A percentile compares a stretch with the other conserved stretches of the same genome.
phyloP scores from a whole-genome alignment of 73 alveolate species.

The Uronychia binucleata region DNA sequence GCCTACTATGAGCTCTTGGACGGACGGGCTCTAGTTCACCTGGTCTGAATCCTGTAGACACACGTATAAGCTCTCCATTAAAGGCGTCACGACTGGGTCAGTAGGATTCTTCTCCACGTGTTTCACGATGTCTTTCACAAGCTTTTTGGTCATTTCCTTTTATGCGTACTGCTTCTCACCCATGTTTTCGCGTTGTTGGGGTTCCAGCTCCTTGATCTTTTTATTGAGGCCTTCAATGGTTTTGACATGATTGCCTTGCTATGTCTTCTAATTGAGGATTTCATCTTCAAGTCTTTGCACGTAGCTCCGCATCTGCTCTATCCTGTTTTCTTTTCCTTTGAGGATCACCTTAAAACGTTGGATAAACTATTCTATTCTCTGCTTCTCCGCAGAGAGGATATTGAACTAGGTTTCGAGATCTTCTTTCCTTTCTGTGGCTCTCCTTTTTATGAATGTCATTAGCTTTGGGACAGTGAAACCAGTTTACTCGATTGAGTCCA shows the following conservation, averaged over 20 bases:
- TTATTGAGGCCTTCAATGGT: neutral
- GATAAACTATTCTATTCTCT: neutral
- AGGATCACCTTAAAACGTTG: neutral
- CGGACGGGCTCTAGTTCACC: neutral
- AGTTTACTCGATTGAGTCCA: neutral
- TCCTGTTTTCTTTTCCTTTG: neutral
- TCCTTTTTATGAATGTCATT: neutral
- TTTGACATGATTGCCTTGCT: neutral
- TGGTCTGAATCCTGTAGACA: neutral
- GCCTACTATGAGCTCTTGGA: neutral
- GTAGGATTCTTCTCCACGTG: neutral
- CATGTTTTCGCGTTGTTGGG: neutral
- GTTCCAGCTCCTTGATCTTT: neutral
- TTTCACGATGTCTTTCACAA: neutral
- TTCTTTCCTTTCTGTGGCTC: neutral
- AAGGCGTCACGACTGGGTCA: neutral
- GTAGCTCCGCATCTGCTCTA: neutral
- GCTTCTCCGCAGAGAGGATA: neutral
- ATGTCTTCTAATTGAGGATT: no score
- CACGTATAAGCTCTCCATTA: neutral
- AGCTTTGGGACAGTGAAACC: neutral
- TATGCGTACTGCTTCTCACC: neutral
- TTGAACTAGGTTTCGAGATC: neutral
- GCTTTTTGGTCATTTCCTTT: neutral
- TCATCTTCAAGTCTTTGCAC: neutral